These are phyloP conservation scores for Melocanna baccifera DNA, from an alignment of 176 grass and related monocot genomes.

Conservation along the genomic window DNA sequence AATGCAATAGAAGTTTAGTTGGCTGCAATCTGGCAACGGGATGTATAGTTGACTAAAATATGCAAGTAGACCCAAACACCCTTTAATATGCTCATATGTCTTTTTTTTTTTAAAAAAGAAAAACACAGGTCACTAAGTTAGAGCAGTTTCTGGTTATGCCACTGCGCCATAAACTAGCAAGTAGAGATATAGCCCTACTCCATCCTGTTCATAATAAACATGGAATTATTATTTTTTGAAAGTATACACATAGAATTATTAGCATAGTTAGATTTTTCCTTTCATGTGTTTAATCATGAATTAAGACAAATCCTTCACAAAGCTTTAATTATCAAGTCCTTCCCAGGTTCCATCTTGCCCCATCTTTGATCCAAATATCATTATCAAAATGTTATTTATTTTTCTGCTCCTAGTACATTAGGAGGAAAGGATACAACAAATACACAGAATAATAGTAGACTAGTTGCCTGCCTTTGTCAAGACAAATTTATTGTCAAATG, in stretches of 20 bases:
- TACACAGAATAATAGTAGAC: background rate
- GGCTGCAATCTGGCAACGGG: background rate
- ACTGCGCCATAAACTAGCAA: background rate
- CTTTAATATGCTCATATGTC: background rate
- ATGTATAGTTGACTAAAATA: background rate
- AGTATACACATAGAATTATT: background rate
- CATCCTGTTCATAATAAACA: background rate
- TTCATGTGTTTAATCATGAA: background rate
- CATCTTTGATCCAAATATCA: background rate
- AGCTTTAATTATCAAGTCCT: background rate
- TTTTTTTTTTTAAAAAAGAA: background rate
- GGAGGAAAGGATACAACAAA: background rate
- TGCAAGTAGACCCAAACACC: background rate
- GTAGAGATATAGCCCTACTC: background rate
- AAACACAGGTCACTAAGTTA: background rate
- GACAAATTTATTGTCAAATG: slow-evolving; percentile 11
- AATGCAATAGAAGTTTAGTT: background rate
- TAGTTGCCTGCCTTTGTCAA: slow-evolving; percentile 19
- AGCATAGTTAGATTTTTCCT: background rate
- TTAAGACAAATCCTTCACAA: background rate
- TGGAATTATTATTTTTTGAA: background rate
- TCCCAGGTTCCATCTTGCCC: background rate
- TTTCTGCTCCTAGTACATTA: background rate
- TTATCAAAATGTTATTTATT: background rate
- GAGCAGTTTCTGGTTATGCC: background rate